These are phyloP conservation scores for Kuraishia borneana DNA, from an alignment of 805 yeast genomes.

Conservation along the genomic window DNA sequence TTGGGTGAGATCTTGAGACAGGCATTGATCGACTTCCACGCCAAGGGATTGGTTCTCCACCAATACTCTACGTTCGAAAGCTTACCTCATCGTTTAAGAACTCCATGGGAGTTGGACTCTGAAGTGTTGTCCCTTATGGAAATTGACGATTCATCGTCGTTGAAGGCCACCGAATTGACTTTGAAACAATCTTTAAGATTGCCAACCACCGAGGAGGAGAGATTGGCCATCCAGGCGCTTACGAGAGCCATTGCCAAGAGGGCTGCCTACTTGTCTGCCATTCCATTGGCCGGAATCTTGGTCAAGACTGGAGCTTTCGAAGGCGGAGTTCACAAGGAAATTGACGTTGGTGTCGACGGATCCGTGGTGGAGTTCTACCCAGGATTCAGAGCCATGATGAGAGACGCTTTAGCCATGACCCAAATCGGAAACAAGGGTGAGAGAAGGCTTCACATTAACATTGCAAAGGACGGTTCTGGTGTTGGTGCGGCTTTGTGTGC, in stretches of 20 bases:
- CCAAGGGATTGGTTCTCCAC: constrained; percentile 43
- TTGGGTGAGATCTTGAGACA: constrained; percentile 83
- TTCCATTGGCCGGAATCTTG: constrained; percentile 78
- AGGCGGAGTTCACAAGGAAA: constrained; percentile 48
- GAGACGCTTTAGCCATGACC: constrained; percentile 64
- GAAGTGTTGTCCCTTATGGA: constrained; percentile 82
- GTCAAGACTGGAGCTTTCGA: constrained; percentile 57
- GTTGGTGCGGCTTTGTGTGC: constrained; percentile 98
- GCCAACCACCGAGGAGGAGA: constrained; percentile 62
- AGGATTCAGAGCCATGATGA: constrained; percentile 67
- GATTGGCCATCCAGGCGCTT: constrained; percentile 58
- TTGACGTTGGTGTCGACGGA: constrained; percentile 94
- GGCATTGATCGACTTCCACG: constrained; percentile 56
- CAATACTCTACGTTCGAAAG: constrained; percentile 32
- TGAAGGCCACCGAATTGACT: constrained; percentile 60
- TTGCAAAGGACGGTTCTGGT: constrained; percentile 93
- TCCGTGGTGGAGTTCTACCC: constrained; percentile 92
- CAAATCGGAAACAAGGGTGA: constrained; percentile 67
- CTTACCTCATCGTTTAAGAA: constrained; percentile 53
- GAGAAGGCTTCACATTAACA: constrained; percentile 61
- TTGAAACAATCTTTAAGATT: constrained; percentile 56
- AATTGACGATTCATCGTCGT: constrained; percentile 68
- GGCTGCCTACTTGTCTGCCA: constrained; percentile 84
- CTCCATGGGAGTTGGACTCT: constrained; percentile 70
- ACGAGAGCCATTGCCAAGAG: constrained; percentile 77